Evolutionary conservation across 441 rosid species (phyloP).

Genomic region (Syzygium syzygioides): DNA sequence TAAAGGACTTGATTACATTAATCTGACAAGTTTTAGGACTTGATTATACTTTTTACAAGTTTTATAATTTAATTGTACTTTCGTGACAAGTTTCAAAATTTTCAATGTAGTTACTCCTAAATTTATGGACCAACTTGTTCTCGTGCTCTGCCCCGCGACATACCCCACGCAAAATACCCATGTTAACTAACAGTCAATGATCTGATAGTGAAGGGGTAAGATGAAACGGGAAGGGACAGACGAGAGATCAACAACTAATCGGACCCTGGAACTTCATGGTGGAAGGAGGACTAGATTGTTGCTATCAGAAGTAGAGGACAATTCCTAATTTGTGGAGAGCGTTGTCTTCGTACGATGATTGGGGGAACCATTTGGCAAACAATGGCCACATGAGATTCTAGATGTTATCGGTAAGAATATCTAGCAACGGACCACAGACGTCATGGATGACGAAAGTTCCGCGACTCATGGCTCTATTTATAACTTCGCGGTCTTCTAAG

Average conservation of each 20-base stretch:
- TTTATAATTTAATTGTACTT: too few species aligned
- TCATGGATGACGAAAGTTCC: background rate
- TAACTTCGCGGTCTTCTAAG: background rate
- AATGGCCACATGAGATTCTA: background rate
- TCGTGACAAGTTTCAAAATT: too few species aligned
- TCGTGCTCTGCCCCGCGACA: background rate
- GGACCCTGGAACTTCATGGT: background rate
- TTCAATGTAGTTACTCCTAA: too few species aligned
- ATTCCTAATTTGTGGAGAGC: too few species aligned
- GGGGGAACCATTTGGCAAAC: background rate
- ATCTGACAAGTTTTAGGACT: too few species aligned
- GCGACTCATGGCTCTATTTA: background rate
- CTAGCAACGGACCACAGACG: background rate
- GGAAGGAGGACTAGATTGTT: background rate
- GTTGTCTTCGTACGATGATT: too few species aligned
- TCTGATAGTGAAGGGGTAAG: background rate
- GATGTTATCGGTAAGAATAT: background rate
- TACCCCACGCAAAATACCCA: background rate
- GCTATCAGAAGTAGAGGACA: too few species aligned
- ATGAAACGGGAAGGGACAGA: background rate
- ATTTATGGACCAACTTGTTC: background rate
- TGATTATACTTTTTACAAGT: too few species aligned
- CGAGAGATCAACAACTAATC: background rate
- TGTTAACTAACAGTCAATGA: background rate
- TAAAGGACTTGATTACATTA: too few species aligned